Conservation (phyloP, 306 rosid genomes). For the Quercus ilex region DNA sequence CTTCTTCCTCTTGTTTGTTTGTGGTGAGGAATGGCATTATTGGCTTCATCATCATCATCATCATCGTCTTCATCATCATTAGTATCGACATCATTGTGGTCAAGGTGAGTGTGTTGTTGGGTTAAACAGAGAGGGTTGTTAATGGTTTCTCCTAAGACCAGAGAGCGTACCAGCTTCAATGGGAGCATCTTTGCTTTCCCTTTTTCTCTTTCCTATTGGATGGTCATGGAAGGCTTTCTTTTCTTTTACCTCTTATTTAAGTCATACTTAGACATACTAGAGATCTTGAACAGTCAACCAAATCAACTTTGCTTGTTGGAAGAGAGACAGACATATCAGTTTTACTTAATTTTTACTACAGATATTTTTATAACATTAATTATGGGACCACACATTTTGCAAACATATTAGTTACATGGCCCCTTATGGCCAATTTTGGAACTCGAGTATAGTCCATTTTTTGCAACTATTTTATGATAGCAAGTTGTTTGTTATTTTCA, state of each 20-base stretch:
- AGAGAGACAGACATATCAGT: not conserved
- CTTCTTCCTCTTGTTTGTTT: constrained; percentile 17
- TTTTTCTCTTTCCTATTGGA: constrained; percentile 4
- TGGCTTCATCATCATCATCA: not conserved
- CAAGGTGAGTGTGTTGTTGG: not conserved
- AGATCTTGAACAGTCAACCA: not conserved
- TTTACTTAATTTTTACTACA: not conserved
- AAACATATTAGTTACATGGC: too few species aligned
- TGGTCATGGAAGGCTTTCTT: not conserved
- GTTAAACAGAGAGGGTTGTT: constrained; percentile 34
- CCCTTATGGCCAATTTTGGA: too few species aligned
- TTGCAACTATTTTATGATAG: too few species aligned
- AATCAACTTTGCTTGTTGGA: not conserved
- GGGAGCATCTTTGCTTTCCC: constrained; percentile 48
- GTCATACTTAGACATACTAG: not conserved
- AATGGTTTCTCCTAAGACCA: constrained; percentile 50
- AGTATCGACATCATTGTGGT: not conserved
- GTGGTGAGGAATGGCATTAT: not conserved
- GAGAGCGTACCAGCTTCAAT: constrained; percentile 64
- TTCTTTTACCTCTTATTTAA: not conserved
- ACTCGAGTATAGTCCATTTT: too few species aligned
- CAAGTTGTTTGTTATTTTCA: too few species aligned
- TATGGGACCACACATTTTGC: too few species aligned
- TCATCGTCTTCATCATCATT: not conserved
- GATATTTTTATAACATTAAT: too few species aligned